phyloP scores from a whole-genome alignment of 306 rosid genomes.

The Cicer chorassanicum region DNA sequence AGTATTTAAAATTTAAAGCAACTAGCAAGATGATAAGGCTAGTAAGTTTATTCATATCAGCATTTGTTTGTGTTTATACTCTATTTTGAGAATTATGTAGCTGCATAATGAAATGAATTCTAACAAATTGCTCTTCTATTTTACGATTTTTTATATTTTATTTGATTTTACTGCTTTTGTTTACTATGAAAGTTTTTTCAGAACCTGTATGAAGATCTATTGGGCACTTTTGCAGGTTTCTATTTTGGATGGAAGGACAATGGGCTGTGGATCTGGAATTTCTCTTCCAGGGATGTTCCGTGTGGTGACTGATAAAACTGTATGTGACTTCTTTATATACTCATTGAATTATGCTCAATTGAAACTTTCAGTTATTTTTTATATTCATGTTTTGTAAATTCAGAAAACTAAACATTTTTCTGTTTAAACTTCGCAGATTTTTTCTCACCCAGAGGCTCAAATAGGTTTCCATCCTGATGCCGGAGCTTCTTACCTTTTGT shows the following conservation, averaged over 20 bases:
- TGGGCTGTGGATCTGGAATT: conserved; percentile 98
- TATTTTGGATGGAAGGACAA: conserved; percentile 80
- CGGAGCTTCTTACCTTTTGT: conserved; percentile 91
- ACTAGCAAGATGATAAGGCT: conserved; percentile 17
- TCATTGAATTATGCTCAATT: conserved; percentile 10
- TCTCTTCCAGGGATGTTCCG: conserved; percentile 87
- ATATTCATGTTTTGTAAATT: neutral
- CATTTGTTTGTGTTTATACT: neutral
- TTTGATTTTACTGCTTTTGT: neutral
- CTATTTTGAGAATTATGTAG: conserved; percentile 4
- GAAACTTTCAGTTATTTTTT: neutral
- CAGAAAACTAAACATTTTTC: conserved; percentile 18
- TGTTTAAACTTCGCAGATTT: conserved; percentile 57
- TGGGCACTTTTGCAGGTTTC: conserved; percentile 67
- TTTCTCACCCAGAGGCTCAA: conserved; percentile 89
- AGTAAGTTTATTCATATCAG: neutral
- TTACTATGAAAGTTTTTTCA: neutral
- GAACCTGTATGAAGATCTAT: conserved; percentile 41
- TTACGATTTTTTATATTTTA: neutral
- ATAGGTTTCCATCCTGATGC: conserved; percentile 98
- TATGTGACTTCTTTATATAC: conserved; percentile 51
- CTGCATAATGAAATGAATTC: neutral
- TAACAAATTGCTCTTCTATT: conserved; percentile 4
- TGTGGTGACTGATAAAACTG: conserved; percentile 89
- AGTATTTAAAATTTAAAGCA: conserved; percentile 35